Evolutionary conservation across 495 filamentous ascomycete genomes (phyloP).

Genomic region (Tuber borchii): DNA sequence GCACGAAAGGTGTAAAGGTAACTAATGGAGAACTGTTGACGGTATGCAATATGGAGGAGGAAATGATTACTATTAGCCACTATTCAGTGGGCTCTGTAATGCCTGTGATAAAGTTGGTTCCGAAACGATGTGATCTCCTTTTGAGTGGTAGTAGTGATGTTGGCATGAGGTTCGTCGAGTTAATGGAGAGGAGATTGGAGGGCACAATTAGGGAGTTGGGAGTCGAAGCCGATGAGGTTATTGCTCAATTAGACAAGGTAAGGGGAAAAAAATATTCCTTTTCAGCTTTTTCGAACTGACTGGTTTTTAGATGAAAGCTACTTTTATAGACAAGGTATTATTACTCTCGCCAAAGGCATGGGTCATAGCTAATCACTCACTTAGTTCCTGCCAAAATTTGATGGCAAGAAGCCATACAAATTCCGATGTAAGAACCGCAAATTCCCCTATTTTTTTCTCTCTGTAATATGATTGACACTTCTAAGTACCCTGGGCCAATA

Average conservation of each 20-base stretch:
- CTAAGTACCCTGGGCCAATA: not conserved
- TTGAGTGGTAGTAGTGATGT: not conserved
- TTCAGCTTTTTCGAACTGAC: not conserved
- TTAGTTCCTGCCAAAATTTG: not conserved
- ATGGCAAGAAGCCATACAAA: not conserved
- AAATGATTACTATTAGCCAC: not conserved
- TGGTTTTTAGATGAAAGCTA: not conserved
- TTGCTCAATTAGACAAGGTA: constrained; percentile 1
- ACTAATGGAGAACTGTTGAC: not conserved
- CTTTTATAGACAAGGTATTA: not conserved
- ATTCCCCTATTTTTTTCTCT: not conserved
- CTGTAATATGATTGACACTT: not conserved
- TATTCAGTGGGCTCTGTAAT: not conserved
- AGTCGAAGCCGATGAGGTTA: not conserved
- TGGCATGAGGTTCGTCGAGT: constrained; percentile 1
- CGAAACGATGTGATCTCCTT: not conserved
- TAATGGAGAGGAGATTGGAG: not conserved
- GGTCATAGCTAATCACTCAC: not conserved
- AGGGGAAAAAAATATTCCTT: not conserved
- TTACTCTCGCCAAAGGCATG: not conserved
- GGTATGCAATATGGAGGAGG: constrained; percentile 4
- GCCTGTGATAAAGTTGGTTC: not conserved
- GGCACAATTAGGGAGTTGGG: not conserved
- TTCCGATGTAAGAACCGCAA: not conserved
- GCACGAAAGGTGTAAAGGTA: not conserved